Percentiles rank a stretch among this genome's conserved stretches.
Conservation (phyloP, 805 yeast species). For the Peterozyma xylosa region DNA sequence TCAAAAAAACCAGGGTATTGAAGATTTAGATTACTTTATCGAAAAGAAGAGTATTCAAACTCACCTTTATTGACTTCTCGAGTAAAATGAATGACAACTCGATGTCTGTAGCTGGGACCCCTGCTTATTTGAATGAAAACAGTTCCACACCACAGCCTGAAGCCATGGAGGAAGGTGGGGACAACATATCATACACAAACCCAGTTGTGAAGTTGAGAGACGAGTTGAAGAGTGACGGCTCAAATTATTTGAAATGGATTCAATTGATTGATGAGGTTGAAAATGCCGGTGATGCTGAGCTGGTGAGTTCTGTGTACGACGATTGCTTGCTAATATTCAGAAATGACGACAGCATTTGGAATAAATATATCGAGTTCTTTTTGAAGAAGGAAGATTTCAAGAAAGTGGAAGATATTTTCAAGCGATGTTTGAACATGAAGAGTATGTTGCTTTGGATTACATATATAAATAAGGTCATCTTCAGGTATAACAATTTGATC, state of each 20-base stretch:
- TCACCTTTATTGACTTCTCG: not conserved
- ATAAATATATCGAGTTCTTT: constrained; percentile 59
- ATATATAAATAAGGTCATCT: constrained; percentile 40
- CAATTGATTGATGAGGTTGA: constrained; percentile 50
- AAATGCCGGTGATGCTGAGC: constrained; percentile 17
- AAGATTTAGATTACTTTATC: not conserved
- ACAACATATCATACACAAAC: constrained; percentile 3
- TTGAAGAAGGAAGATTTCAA: constrained; percentile 57
- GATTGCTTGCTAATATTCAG: constrained; percentile 60
- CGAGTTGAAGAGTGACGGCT: constrained; percentile 40
- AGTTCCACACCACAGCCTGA: constrained; percentile 4
- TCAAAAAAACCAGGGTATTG: not conserved
- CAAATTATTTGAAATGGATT: constrained; percentile 50
- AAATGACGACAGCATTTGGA: constrained; percentile 67
- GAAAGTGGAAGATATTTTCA: constrained; percentile 58
- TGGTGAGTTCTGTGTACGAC: constrained; percentile 48
- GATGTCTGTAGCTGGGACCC: constrained; percentile 12
- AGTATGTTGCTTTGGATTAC: constrained; percentile 66
- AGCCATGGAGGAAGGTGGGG: constrained; percentile 5
- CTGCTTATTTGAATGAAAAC: constrained; percentile 5
- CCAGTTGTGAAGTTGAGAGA: constrained; percentile 45
- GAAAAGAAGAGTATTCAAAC: not conserved
- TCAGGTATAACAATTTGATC: constrained; percentile 41
- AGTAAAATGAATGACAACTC: too few species aligned
- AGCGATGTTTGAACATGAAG: constrained; percentile 54